phyloP scores from a whole-genome alignment of 306 rosid species.

The Malus sieversii region DNA sequence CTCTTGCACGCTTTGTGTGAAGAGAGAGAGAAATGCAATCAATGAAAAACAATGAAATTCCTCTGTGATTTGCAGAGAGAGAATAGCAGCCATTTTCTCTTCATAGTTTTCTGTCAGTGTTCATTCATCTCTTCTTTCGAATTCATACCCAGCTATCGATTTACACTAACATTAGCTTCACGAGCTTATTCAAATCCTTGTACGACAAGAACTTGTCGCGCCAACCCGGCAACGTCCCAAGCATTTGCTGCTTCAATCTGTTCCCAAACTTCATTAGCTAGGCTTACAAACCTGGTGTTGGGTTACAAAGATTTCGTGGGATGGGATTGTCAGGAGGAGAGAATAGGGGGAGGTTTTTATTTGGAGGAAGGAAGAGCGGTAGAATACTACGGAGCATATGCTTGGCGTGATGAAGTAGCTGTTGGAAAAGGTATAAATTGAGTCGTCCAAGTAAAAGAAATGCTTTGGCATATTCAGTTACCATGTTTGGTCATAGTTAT shows the following conservation, averaged over 20 bases:
- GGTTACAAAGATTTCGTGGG: background rate
- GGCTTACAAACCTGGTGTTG: background rate
- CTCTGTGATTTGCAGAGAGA: no score
- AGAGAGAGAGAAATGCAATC: no score
- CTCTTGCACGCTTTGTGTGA: no score
- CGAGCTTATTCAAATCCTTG: no score
- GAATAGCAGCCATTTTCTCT: no score
- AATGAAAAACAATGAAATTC: no score
- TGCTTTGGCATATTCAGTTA: constrained; percentile 66
- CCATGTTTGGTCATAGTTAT: background rate
- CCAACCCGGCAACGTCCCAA: constrained; percentile 69
- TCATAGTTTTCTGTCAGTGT: no score
- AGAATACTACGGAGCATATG: constrained; percentile 77
- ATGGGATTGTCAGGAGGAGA: background rate
- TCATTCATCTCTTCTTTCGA: no score
- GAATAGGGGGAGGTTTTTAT: constrained; percentile 20
- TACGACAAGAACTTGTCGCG: constrained; percentile 54
- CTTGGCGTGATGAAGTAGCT: constrained; percentile 65
- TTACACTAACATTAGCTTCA: no score
- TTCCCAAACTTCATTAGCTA: constrained; percentile 72
- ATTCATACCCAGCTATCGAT: no score
- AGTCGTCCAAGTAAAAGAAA: constrained; percentile 45
- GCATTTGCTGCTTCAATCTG: constrained; percentile 63
- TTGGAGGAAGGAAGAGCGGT: constrained; percentile 15
- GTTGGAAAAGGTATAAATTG: constrained; percentile 35